Conservation (phyloP, 2,329 filamentous ascomycete species). For the Penicillium nordicum region DNA sequence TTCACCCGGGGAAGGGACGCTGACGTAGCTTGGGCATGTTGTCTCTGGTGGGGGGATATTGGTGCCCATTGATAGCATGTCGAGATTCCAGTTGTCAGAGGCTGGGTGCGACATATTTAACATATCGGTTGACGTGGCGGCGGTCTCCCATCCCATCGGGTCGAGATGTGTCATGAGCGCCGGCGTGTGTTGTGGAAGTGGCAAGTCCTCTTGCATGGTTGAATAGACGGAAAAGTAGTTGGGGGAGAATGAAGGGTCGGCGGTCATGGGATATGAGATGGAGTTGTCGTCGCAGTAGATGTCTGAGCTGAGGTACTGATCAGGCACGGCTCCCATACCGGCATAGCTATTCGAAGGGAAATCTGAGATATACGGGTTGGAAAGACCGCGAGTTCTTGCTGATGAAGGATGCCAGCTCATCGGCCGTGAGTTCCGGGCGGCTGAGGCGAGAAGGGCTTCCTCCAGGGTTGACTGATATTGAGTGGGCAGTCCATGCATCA, state of each 20-base stretch:
- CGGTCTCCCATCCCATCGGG: conserved; percentile 26
- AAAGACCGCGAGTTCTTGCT: conserved; percentile 32
- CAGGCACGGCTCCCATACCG: conserved; percentile 14
- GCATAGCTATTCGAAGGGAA: conserved; percentile 20
- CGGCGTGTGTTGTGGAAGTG: conserved; percentile 22
- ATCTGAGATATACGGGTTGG: conserved; percentile 21
- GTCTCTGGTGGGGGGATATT: conserved; percentile 32
- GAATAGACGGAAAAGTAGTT: conserved; percentile 22
- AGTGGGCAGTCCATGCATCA: conserved; percentile 44
- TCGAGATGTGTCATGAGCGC: conserved; percentile 27
- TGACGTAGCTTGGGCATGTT: conserved; percentile 33
- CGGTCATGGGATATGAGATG: conserved; percentile 23
- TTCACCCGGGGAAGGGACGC: conserved; percentile 34
- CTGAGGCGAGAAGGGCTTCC: conserved; percentile 38
- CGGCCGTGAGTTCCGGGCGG: conserved; percentile 52
- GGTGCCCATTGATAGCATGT: conserved; percentile 33
- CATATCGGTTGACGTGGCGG: conserved; percentile 13
- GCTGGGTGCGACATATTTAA: conserved; percentile 24
- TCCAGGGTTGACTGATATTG: conserved; percentile 46
- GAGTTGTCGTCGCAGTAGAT: conserved; percentile 19
- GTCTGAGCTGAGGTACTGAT: conserved; percentile 19
- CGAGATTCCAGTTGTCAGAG: conserved; percentile 32
- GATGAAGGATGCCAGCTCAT: conserved; percentile 74
- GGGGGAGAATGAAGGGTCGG: conserved; percentile 19
- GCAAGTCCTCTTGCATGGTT: conserved; percentile 18